phyloP scores from a whole-genome alignment of 2,329 filamentous ascomycete species.

The Nemania bipapillata region DNA sequence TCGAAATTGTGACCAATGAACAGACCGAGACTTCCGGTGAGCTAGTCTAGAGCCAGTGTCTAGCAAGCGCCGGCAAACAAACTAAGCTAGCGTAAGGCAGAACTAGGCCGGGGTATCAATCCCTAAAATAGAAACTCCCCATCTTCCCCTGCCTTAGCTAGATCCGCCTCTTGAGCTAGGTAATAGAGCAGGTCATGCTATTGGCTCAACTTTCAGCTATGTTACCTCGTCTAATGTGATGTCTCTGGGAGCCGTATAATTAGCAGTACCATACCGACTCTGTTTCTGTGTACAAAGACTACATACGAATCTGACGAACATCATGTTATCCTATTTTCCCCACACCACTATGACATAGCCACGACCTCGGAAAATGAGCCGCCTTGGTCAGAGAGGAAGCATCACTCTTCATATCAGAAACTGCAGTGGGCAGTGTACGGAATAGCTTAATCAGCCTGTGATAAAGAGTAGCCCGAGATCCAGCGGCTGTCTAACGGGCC shows the following conservation, averaged over 20 bases:
- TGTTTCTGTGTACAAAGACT: too few species aligned
- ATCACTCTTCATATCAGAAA: not conserved
- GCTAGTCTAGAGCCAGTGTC: too few species aligned
- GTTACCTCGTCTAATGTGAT: not conserved
- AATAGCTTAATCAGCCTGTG: not conserved
- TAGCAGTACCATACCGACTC: not conserved
- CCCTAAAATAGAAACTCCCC: not conserved
- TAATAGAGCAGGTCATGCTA: not conserved
- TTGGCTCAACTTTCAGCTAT: not conserved
- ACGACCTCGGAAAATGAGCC: not conserved
- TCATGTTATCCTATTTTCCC: too few species aligned
- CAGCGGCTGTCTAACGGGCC: not conserved
- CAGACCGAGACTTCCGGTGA: too few species aligned
- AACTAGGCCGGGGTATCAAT: not conserved
- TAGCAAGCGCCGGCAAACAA: not conserved
- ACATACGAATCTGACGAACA: too few species aligned
- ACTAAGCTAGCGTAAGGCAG: not conserved
- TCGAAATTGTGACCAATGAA: not conserved
- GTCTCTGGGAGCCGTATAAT: not conserved
- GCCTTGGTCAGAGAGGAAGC: not conserved
- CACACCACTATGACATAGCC: too few species aligned
- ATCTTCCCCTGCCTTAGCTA: not conserved
- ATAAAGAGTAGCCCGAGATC: not conserved
- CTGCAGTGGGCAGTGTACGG: not conserved
- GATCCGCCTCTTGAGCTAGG: constrained; percentile 8